These are phyloP conservation scores for Maudiozyma turicensis DNA, from an alignment of 805 yeast species.

Conservation along the genomic window DNA sequence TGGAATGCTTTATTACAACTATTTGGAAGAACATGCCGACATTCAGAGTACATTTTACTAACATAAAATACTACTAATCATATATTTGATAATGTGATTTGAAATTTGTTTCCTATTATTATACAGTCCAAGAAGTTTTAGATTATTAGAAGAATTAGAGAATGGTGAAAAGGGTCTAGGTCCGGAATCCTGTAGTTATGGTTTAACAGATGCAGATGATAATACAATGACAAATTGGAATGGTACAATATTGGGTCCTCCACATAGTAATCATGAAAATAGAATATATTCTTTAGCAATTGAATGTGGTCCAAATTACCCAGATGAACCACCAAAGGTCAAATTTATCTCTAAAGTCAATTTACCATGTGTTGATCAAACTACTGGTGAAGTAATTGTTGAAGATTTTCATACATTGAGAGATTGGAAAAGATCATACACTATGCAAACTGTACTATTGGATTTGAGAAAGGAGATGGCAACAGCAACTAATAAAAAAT, in stretches of 20 bases:
- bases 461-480: slow-evolving; percentile 93
- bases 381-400: slow-evolving; percentile 46
- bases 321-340: slow-evolving; percentile 81
- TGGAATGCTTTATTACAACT: too few relatives aligned
- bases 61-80: neutral
- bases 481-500: slow-evolving; percentile 64
- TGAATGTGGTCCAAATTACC: slow-evolving; percentile 76
- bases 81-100: neutral
- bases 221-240: slow-evolving; percentile 93
- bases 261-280: slow-evolving; percentile 83
- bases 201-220: slow-evolving; percentile 82
- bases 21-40: neutral
- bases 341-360: slow-evolving; percentile 76
- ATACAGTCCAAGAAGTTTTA: slow-evolving; percentile 74
- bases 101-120: neutral
- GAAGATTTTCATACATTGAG: slow-evolving; percentile 55
- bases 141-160: slow-evolving; percentile 90
- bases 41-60: neutral
- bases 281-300: slow-evolving; percentile 79
- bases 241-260: slow-evolving; percentile 97
- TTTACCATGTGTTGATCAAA: slow-evolving; percentile 76
- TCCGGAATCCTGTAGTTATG: slow-evolving; percentile 94
- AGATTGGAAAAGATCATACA: slow-evolving; percentile 82
- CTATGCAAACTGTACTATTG: slow-evolving; percentile 85
- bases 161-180: slow-evolving; percentile 97